Evolutionary conservation across 495 filamentous ascomycete species (phyloP).

Genomic region (Podospora fimiseda): DNA sequence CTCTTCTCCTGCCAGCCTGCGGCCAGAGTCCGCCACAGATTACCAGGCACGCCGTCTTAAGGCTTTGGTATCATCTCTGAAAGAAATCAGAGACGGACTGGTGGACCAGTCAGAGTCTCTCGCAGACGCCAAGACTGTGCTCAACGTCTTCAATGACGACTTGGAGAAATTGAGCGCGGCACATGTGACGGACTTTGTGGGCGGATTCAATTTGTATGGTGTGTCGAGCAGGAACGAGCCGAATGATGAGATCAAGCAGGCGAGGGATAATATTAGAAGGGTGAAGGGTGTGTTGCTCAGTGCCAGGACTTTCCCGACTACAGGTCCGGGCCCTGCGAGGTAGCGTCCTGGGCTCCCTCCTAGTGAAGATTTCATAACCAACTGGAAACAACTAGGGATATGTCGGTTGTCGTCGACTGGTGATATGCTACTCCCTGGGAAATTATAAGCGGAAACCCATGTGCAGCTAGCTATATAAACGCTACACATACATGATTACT

Average conservation of each 20-base stretch:
- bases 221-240: conserved; percentile 42
- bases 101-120: conserved; percentile 31
- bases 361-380: too few relatives aligned
- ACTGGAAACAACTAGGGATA: too few relatives aligned
- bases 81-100: conserved; percentile 45
- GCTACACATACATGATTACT: too few relatives aligned
- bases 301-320: conserved; percentile 59
- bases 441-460: too few relatives aligned
- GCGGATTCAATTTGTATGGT: conserved; percentile 35
- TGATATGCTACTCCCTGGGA: too few relatives aligned
- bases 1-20: conserved; percentile 2
- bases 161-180: conserved; percentile 38
- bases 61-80: conserved; percentile 42
- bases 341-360: not conserved
- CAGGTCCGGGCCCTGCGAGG: not conserved
- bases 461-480: too few relatives aligned
- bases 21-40: conserved; percentile 19
- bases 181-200: conserved; percentile 20
- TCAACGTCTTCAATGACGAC: conserved; percentile 45
- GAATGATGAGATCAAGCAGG: conserved; percentile 68
- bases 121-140: conserved; percentile 31
- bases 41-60: conserved; percentile 27
- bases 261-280: conserved; percentile 78
- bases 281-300: conserved; percentile 91
- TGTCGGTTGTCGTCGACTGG: too few relatives aligned